Base-by-base conservation (phyloP, 1,284 basidiomycete species). In the Butyriboletus appendiculatus region DNA sequence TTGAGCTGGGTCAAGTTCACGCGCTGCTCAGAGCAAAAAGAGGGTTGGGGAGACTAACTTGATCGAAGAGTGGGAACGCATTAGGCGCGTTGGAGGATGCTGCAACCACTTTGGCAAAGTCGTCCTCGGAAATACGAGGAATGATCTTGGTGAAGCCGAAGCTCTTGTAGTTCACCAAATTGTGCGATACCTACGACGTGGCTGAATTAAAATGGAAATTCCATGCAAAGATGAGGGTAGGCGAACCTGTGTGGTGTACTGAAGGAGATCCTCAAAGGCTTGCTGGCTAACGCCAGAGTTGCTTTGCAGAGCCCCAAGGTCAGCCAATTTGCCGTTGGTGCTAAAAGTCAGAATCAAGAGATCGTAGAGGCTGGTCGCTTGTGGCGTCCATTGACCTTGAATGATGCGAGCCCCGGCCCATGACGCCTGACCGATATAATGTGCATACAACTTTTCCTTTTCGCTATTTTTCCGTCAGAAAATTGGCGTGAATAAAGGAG, bases 111-210 rank as follows among this genome's bases (percentile, higher is more conserved):
- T 76, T 76, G 41, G 77, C 80, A 65, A 94, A 92, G 60, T 81
- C 83, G 16, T 73, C 76, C 35, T 77, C 64, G 5, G 82, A 63
- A 37, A 88, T 64, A 34, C 92, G 86, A 30, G 92, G 92, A 50
- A 91, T 69, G 60, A 94, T 87, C 72, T 94, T 94, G 43, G 88
- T 90, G 64, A 88, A 90, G 0, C 92, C 92, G 60, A 94, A 94
- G 3, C 80, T 82, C 67, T 81, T 87, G 73, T 84, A 92, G 70
- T 92, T 92, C 20, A 83, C 85, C 34, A 92, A 74, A 63, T 93
- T 93, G 68, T 85, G 86, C 53, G 92, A 65, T 33, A 85, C 82
- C 88, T 91, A 18, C 28, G 12, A 24, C 7, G 18, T 14, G n/a
- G 4, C 1, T 2, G 8, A 7, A 20, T 42, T 22, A 43, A 47